Conservation (phyloP, 306 rosid species). For the Inga leiocalycina region DNA sequence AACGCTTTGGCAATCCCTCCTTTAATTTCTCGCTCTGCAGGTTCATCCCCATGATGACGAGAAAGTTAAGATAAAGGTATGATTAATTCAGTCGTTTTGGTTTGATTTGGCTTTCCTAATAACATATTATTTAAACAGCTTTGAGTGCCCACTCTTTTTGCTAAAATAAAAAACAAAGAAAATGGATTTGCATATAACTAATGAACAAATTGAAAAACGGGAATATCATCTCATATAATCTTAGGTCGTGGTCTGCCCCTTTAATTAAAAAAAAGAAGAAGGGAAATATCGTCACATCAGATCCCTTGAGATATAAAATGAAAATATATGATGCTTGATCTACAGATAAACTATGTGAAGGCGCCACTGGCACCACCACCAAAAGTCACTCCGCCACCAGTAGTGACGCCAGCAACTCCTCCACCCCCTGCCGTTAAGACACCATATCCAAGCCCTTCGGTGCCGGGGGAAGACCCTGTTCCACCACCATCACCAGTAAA, state of each 20-base stretch:
- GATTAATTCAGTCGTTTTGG: not conserved
- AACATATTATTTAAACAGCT: not conserved
- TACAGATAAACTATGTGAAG: slow-evolving; percentile 43
- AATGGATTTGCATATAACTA: not conserved
- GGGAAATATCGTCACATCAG: no score
- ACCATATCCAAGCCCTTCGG: slow-evolving; percentile 4
- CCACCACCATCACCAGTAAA: slow-evolving; percentile 32
- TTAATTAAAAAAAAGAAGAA: no score
- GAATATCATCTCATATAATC: not conserved
- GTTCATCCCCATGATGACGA: slow-evolving; percentile 45
- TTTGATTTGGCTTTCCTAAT: not conserved
- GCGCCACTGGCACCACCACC: slow-evolving; percentile 32
- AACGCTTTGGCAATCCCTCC: slow-evolving; percentile 9
- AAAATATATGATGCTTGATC: not conserved
- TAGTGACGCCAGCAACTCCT: slow-evolving; percentile 14
- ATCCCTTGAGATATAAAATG: no score
- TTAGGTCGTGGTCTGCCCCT: not conserved
- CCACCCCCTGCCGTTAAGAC: not conserved
- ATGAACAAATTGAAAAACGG: not conserved
- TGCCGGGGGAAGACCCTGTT: not conserved
- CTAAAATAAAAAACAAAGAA: not conserved
- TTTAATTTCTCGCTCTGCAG: slow-evolving; percentile 25
- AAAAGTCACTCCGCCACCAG: slow-evolving; percentile 1
- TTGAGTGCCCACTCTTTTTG: not conserved
- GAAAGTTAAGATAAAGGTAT: slow-evolving; percentile 46